These are phyloP conservation scores for Penicillium paradoxum DNA, from an alignment of 495 filamentous ascomycete species.

Conservation along the genomic window DNA sequence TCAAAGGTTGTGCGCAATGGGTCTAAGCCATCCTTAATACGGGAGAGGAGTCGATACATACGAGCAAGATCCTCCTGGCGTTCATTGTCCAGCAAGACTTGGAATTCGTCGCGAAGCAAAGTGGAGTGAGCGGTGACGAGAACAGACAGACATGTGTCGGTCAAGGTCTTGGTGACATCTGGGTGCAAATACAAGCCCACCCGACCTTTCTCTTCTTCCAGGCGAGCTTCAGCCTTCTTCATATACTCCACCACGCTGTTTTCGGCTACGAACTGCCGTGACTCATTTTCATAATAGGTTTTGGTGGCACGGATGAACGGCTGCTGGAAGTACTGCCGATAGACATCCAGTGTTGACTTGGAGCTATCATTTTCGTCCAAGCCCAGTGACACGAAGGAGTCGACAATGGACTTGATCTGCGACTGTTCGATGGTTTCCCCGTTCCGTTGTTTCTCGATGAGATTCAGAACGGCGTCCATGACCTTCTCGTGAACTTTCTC, in stretches of 20 bases:
- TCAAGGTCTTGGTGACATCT: conserved; percentile 79
- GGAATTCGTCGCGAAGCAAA: conserved; percentile 91
- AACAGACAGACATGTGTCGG: conserved; percentile 80
- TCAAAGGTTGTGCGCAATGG: conserved; percentile 87
- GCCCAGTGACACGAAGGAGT: conserved; percentile 93
- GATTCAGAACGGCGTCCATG: conserved; percentile 89
- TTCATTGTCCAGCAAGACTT: conserved; percentile 90
- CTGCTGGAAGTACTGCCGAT: conserved; percentile 82
- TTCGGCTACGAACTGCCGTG: conserved; percentile 87
- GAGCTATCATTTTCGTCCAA: conserved; percentile 88
- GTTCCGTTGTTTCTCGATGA: conserved; percentile 96
- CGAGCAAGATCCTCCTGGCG: conserved; percentile 90
- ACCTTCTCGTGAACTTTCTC: conserved; percentile 74
- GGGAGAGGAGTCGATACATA: conserved; percentile 90
- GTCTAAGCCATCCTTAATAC: conserved; percentile 89
- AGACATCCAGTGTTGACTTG: conserved; percentile 93
- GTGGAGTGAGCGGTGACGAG: conserved; percentile 83
- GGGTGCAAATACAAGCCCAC: conserved; percentile 87
- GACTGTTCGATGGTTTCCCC: conserved; percentile 97
- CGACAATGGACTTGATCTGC: conserved; percentile 95
- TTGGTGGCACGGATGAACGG: conserved; percentile 86
- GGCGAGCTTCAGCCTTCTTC: conserved; percentile 95
- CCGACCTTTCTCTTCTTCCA: conserved; percentile 91
- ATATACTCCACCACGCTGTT: conserved; percentile 99
- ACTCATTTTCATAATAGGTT: conserved; percentile 85